Evolutionary conservation across 495 filamentous ascomycete genomes (phyloP), one percentile per base, ranked within the genome.

Genomic region (Neurospora hispaniola): DNA sequence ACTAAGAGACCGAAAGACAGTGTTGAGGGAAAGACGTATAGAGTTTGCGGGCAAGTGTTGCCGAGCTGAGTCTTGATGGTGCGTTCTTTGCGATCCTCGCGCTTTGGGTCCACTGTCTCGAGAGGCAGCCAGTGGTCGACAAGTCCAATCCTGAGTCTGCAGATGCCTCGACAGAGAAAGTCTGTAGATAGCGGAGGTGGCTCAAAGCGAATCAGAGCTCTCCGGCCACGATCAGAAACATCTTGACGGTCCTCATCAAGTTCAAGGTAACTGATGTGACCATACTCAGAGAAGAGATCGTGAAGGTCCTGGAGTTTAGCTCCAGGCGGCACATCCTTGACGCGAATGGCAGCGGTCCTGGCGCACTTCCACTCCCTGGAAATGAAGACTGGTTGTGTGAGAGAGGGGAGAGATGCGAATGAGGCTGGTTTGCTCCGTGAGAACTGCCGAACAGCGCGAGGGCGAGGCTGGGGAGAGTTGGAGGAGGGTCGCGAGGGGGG

Each of bases 1-100:
- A 82, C 73, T 75, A 88, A 83, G 27, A 91, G 73, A 1, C 90
- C 90, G 72, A 92, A 89, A 39, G 85, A 79, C 11, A 90, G 70
- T 4, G 74, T 72, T 1, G 70, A 18, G 8, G 82, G 80, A 7
- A 69, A 43, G 16, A 89, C 71, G 3, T 35, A 79, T 74, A 81
- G 70, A 10, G 68, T 69, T 23, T 68, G n/a, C 1, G 80, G 78
- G 72, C 82, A 83, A 6, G 27, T 27, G 48, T 76, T 78, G 0
- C 79, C 81, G 18, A 77, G 54, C 2, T 79, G 78, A 12, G 79
- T 76, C 16, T 39, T 76, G 40, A 81, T 31, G 0, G 39, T 73
- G 4, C n/a, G 38, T 2, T 70, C 69, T 2, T 77, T 71, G 16
- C 6, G 5, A 9, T 31, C 27, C 8, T 66, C 54, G 54, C 54